These are phyloP conservation scores for Hyaloraphidium curvatum DNA, from an alignment of 192 early-diverging fungal genomes.

Conservation along the genomic window DNA sequence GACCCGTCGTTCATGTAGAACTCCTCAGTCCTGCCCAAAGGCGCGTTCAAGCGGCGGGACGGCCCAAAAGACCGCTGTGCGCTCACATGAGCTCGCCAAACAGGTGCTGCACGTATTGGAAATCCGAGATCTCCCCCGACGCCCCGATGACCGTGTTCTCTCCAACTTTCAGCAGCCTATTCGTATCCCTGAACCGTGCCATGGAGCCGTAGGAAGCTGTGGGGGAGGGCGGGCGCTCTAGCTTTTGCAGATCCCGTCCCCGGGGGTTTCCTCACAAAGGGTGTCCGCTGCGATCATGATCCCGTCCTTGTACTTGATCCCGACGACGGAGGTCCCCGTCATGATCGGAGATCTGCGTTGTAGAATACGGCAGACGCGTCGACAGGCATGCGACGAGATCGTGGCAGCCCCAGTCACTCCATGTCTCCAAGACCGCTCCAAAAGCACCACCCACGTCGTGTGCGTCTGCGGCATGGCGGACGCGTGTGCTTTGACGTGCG, in stretches of 20 bases:
- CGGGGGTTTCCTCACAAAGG: constrained; percentile 30
- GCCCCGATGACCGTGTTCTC: constrained; percentile 74
- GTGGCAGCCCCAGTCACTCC: no score
- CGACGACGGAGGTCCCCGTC: constrained; percentile 84
- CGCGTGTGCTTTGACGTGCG: no score
- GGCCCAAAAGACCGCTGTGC: neutral
- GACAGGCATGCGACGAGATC: no score
- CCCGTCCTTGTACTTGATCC: constrained; percentile 89
- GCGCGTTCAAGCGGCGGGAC: neutral
- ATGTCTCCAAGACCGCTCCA: no score
- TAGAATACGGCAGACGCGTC: no score
- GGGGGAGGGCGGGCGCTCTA: neutral
- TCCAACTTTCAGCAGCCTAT: constrained; percentile 61
- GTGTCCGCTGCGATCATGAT: constrained; percentile 92
- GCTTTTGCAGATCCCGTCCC: neutral
- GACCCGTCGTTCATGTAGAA: constrained; percentile 79
- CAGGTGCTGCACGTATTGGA: constrained; percentile 74
- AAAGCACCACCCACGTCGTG: no score
- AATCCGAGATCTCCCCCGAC: constrained; percentile 86
- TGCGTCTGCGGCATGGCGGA: no score
- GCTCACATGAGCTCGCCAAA: constrained; percentile 53
- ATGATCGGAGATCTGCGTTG: constrained; percentile 28
- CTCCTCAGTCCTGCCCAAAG: constrained; percentile 54
- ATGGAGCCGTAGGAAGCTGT: constrained; percentile 82
- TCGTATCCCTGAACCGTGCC: constrained; percentile 76